These are phyloP conservation scores for Fusarium veterinarium DNA, from an alignment of 2,329 filamentous ascomycete genomes.

Conservation along the genomic window DNA sequence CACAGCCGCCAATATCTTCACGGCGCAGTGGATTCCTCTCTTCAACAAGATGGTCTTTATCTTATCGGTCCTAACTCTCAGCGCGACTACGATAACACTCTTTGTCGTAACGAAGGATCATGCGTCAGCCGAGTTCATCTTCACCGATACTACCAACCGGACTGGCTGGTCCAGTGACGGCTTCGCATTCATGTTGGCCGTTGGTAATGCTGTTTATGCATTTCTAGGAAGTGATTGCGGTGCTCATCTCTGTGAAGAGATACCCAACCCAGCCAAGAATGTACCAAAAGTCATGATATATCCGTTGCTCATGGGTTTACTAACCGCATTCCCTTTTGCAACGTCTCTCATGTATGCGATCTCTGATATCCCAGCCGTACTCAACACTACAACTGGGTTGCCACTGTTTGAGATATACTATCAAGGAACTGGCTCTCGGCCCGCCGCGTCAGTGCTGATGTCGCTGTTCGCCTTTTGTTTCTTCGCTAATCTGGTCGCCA, in stretches of 20 bases:
- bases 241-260: conserved; percentile 42
- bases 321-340: conserved; percentile 39
- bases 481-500: conserved; percentile 34
- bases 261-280: conserved; percentile 40
- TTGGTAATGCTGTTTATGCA: conserved; percentile 29
- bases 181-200: conserved; percentile 24
- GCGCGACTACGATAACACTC: conserved; percentile 17
- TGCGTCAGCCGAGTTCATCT: conserved; percentile 20
- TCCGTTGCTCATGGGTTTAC: conserved; percentile 33
- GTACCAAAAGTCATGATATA: conserved; percentile 39
- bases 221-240: conserved; percentile 40
- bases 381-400: conserved; percentile 23
- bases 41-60: conserved; percentile 35
- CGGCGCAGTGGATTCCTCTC: conserved; percentile 40
- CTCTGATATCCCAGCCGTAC: conserved; percentile 25
- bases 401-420: conserved; percentile 40
- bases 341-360: conserved; percentile 29
- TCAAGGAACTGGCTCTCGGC: conserved; percentile 29
- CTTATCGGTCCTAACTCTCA: conserved; percentile 12
- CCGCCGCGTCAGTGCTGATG: conserved; percentile 29
- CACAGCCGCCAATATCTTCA: conserved; percentile 71
- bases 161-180: conserved; percentile 33
- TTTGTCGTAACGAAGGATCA: conserved; percentile 20
- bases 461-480: conserved; percentile 39
- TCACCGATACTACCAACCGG: conserved; percentile 19